These are phyloP conservation scores for Taphrina betulina DNA, from an alignment of 1,139 yeast species.

Conservation along the genomic window DNA sequence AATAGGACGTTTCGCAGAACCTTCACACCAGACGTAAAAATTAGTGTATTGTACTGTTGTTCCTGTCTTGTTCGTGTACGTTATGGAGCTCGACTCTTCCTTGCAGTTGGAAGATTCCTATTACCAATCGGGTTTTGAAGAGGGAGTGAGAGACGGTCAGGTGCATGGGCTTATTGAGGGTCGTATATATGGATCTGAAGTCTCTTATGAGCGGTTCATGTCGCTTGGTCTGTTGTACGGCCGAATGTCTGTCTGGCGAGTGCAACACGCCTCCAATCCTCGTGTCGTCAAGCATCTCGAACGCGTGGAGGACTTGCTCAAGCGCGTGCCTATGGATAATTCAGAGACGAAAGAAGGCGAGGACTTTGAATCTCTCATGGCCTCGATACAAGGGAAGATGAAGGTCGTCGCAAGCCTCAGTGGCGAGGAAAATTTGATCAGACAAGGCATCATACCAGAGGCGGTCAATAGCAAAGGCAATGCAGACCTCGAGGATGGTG, in stretches of 20 bases:
- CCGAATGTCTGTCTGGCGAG: constrained; percentile 48
- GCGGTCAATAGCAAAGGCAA: not conserved
- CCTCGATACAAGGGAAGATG: constrained; percentile 43
- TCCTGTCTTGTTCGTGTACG: too few relatives aligned
- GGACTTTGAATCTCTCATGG: constrained; percentile 41
- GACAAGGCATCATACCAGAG: constrained; percentile 15
- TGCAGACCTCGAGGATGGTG: constrained; percentile 29
- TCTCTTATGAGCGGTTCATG: constrained; percentile 69
- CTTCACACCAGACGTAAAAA: too few relatives aligned
- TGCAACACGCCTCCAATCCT: constrained; percentile 1
- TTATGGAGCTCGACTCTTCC: constrained; percentile 16
- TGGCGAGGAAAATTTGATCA: constrained; percentile 35
- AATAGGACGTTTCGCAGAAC: too few relatives aligned
- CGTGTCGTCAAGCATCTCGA: constrained; percentile 35
- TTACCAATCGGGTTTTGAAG: constrained; percentile 60
- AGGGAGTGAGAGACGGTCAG: constrained; percentile 53
- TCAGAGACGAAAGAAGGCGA: constrained; percentile 42
- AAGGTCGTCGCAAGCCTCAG: constrained; percentile 41
- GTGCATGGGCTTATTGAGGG: constrained; percentile 67
- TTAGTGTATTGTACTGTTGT: too few relatives aligned
- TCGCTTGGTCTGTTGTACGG: constrained; percentile 66
- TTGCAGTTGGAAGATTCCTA: constrained; percentile 18
- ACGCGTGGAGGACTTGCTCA: constrained; percentile 36
- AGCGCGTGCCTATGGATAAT: constrained; percentile 42
- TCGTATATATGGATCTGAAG: constrained; percentile 72